Base-by-base conservation (phyloP, 768 basidiomycete genomes). In the Mycena galopus region DNA sequence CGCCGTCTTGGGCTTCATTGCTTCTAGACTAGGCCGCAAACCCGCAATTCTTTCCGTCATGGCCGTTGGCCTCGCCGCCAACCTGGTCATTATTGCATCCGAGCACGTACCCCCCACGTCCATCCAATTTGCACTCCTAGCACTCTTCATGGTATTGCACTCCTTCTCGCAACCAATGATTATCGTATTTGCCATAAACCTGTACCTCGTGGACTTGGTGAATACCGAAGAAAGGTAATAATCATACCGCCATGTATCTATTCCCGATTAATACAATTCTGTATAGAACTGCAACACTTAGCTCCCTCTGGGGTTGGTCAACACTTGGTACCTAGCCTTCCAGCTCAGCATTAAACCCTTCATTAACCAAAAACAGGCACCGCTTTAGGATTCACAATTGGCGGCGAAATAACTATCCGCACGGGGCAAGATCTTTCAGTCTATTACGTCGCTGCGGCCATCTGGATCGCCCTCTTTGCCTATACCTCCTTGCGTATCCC, bases 261-360 rank as follows among this genome's bases (percentile, higher is more conserved):
- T 9, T 27, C 17, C 2, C 39, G 27, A 53, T 39, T 56, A 3
- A 44, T n/a, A n/a, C n/a, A 30, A 2, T n/a, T 2, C 21, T 35
- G 10, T 7, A 14, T 42, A 72, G 71, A 23, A 72, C 71, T 0
- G 37, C 58, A 7, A 51, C 65, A 9, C 47, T 72, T 1, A 72
- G 71, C 65, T 62, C 71, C 10, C 65, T 72, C 19, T 67, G 65
- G 71, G 71, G 71, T 10, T 72, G 71, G 71, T 72, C 71, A 0
- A 67, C 71, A 2, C 53, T 72, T 3, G 71, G 71, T n/a, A 42
- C 8, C 58, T 16, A 23, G 12, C 25, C 21, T 32, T 58, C 47
- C 37, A 2, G 3, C 23, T 27, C 30, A n/a, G n/a, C n/a, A n/a
- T 17, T n/a, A n/a, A 27, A 12, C 12, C 21, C 12, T 29, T 27